Evolutionary conservation across 352 stramenopile genomes (phyloP), one percentile per base, ranked within the genome.

Genomic region (Thalassiosira allenii): DNA sequence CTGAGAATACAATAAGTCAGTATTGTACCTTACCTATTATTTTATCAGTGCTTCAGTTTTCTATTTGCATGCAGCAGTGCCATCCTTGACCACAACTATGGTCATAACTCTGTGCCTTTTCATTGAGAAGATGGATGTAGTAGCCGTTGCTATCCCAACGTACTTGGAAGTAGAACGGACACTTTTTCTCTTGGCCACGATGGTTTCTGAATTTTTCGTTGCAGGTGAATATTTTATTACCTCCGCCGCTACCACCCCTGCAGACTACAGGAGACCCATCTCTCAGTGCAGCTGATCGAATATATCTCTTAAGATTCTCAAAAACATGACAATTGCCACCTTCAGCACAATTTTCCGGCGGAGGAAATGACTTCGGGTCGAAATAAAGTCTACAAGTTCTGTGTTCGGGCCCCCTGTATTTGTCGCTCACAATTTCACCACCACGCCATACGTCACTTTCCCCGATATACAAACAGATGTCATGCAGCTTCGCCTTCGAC

Each of bases 91-190:
- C 37, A 47, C 8, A 47, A 47, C 37, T 17, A 47, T 47, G 37
- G 8, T 17, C 9, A 17, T 47, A 47, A 9, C 17, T 47, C 17
- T 47, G 37, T 9, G 8, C 37, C 17, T 17, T 17, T 17, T 9
- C 8, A 47, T 47, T 9, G 9, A 64, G 54, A 64, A 64, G 54
- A 34, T 64, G 54, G 33, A 64, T 33, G 23, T 47, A 64, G 23
- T 64, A 64, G 14, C 54, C 54, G 6, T 64, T 8, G 22, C 33
- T 20, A 41, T 64, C 54, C 54, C 54, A 64, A 47, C 54, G n/a
- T 25, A 64, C 54, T 34, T 64, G 54, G n/a, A 64, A 64, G 23
- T 8, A 64, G 54, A 64, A 64, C 6, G 54, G 54, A 25, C 54
- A 64, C 17, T 34, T 64, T 41, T 41, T 32, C 54, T n/a, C 8